These are phyloP conservation scores for Annulohypoxylon truncatum DNA, from an alignment of 2,329 filamentous ascomycete species.

Conservation along the genomic window DNA sequence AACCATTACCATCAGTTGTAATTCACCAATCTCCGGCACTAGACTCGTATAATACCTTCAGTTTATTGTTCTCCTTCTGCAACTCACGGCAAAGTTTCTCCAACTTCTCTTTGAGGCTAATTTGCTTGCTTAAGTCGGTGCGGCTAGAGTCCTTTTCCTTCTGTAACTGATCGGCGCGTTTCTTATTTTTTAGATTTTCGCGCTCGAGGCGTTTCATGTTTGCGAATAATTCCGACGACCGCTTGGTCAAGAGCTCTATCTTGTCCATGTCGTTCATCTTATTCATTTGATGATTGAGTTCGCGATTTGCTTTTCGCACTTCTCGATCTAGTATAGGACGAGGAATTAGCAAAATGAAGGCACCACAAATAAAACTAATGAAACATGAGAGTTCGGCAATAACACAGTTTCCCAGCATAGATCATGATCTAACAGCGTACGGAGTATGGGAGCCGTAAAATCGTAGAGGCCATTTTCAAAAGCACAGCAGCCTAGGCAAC, in stretches of 20 bases:
- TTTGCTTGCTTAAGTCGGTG: conserved; percentile 89
- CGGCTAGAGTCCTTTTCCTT: conserved; percentile 95
- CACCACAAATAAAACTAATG: conserved; percentile 8
- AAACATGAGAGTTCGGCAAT: conserved; percentile 3
- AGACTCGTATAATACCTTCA: conserved; percentile 75
- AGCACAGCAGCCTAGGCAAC: neutral
- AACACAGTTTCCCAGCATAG: conserved; percentile 10
- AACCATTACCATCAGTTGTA: conserved; percentile 38
- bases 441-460: conserved; percentile 11
- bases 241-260: conserved; percentile 89
- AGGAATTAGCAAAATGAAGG: conserved; percentile 37
- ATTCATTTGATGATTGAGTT: conserved; percentile 86
- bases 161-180: conserved; percentile 90
- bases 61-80: conserved; percentile 96
- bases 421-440: conserved; percentile 12
- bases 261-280: conserved; percentile 94
- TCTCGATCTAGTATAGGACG: conserved; percentile 46
- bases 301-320: conserved; percentile 81
- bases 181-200: conserved; percentile 95
- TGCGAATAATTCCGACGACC: conserved; percentile 88
- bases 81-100: conserved; percentile 96
- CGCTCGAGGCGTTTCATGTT: conserved; percentile 97
- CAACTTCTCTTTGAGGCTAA: conserved; percentile 92
- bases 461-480: conserved; percentile 2
- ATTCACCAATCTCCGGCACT: neutral